phyloP scores from a whole-genome alignment of 2,329 filamentous ascomycete species.

The Curvularia sp. region DNA sequence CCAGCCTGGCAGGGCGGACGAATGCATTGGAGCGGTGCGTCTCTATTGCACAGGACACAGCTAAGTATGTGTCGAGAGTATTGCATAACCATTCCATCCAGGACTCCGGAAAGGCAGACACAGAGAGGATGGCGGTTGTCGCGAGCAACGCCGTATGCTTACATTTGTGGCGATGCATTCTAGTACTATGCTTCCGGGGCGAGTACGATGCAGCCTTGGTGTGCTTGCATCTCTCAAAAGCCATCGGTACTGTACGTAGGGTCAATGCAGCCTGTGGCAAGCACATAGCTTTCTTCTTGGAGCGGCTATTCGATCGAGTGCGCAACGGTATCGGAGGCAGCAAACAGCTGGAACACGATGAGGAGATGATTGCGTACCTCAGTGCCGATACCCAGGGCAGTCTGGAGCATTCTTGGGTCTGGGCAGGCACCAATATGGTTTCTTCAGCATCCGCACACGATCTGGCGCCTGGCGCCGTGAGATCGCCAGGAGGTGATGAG shows the following conservation, averaged over 20 bases:
- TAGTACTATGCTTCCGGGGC: slow-evolving; percentile 78
- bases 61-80: slow-evolving; percentile 73
- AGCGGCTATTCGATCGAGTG: slow-evolving; percentile 66
- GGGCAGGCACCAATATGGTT: slow-evolving; percentile 61
- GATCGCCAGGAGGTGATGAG: slow-evolving; percentile 34
- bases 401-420: slow-evolving; percentile 82
- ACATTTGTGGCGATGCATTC: slow-evolving; percentile 85
- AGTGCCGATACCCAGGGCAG: slow-evolving; percentile 85
- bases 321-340: slow-evolving; percentile 52
- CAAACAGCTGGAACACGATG: slow-evolving; percentile 68
- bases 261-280: slow-evolving; percentile 81
- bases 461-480: slow-evolving; percentile 12
- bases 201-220: slow-evolving; percentile 75
- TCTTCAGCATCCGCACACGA: slow-evolving; percentile 14
- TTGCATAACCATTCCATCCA: slow-evolving; percentile 56
- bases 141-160: slow-evolving; percentile 78
- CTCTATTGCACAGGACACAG: slow-evolving; percentile 77
- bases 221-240: slow-evolving; percentile 74
- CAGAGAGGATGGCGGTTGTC: slow-evolving; percentile 67
- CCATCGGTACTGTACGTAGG: slow-evolving; percentile 74
- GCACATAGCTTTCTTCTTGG: slow-evolving; percentile 81
- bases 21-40: slow-evolving; percentile 81
- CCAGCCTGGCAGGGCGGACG: slow-evolving; percentile 68
- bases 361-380: slow-evolving; percentile 86
- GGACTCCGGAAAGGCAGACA: slow-evolving; percentile 53